Evolutionary conservation across 2,329 filamentous ascomycete species (phyloP).

Genomic region (Ceratocystis harringtonii): DNA sequence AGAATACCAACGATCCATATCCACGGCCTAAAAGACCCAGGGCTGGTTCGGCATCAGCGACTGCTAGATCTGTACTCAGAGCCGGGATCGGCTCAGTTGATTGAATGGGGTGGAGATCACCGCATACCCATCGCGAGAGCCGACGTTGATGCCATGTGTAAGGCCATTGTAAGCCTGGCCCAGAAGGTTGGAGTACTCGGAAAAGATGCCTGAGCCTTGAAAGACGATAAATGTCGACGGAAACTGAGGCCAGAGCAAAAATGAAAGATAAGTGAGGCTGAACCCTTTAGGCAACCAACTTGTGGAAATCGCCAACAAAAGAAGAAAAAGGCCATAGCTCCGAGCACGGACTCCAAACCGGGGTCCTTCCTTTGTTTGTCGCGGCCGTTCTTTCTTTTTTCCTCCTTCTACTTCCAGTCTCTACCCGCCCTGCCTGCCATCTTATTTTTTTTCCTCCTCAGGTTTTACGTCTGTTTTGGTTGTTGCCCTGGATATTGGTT

Average conservation of each 20-base stretch:
- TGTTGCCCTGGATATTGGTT: not conserved
- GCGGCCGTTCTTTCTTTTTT: not conserved
- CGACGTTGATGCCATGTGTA: constrained; percentile 46
- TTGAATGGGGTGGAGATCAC: constrained; percentile 64
- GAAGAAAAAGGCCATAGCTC: not conserved
- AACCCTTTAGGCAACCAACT: not conserved
- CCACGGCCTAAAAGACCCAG: constrained; percentile 46
- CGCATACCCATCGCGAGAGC: constrained; percentile 51
- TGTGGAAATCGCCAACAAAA: not conserved
- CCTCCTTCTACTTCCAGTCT: not conserved
- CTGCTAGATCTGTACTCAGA: constrained; percentile 46
- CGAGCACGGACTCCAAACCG: not conserved
- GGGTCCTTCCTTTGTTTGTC: not conserved
- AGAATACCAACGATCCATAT: constrained; percentile 50
- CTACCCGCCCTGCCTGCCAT: not conserved
- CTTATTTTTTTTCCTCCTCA: not conserved
- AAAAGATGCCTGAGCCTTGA: not conserved
- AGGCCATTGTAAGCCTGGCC: constrained; percentile 37
- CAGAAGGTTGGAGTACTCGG: constrained; percentile 17
- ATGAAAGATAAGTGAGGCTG: not conserved
- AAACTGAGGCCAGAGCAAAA: not conserved
- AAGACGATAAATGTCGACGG: not conserved
- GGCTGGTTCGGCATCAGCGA: constrained; percentile 42
- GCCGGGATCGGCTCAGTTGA: constrained; percentile 34
- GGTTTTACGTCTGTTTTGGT: not conserved